A percentile compares a stretch with the other conserved stretches of the same genome.
phyloP scores from a whole-genome alignment of 371 early-diverging fungal species.

The Rhizomucor pusillus region DNA sequence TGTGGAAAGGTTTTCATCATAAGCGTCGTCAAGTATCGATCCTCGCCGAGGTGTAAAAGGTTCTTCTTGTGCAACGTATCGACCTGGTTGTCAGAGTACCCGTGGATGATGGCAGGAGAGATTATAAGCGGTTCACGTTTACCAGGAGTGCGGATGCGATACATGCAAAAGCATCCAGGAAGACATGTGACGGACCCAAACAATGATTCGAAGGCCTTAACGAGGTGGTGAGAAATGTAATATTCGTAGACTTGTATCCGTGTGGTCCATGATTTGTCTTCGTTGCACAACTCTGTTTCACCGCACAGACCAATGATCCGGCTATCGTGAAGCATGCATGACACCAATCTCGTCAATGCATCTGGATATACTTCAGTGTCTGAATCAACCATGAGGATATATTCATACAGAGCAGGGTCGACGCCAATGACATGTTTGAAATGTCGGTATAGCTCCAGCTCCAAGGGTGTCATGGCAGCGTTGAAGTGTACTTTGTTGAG shows the following conservation, averaged over 20 bases:
- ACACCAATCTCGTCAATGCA: slow-evolving; percentile 69
- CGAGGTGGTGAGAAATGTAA: slow-evolving; percentile 92
- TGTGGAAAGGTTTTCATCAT: slow-evolving; percentile 95
- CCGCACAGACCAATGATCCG: slow-evolving; percentile 83
- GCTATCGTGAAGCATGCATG: slow-evolving; percentile 76
- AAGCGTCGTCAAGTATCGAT: slow-evolving; percentile 96
- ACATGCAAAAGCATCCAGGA: slow-evolving; percentile 97
- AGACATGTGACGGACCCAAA: slow-evolving; percentile 96
- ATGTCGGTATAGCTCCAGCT: slow-evolving; percentile 89
- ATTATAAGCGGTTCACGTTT: slow-evolving; percentile 67
- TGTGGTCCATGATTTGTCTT: slow-evolving; percentile 79
- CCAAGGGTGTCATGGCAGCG: slow-evolving; percentile 91
- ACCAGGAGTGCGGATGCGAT: slow-evolving; percentile 80
- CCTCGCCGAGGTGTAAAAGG: slow-evolving; percentile 95
- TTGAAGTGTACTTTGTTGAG: slow-evolving; percentile 88
- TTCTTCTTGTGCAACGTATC: slow-evolving; percentile 99
- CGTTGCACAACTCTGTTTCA: slow-evolving; percentile 82
- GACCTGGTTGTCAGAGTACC: slow-evolving; percentile 92
- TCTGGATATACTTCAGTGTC: slow-evolving; percentile 86
- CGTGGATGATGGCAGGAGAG: slow-evolving; percentile 73
- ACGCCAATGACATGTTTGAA: slow-evolving; percentile 79
- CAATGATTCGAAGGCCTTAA: slow-evolving; percentile 91
- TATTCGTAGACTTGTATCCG: slow-evolving; percentile 96
- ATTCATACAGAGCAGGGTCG: slow-evolving; percentile 81
- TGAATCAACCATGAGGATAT: slow-evolving; percentile 95